phyloP scores from a whole-genome alignment of 768 basidiomycete genomes.

The Leccinum variicolor region DNA sequence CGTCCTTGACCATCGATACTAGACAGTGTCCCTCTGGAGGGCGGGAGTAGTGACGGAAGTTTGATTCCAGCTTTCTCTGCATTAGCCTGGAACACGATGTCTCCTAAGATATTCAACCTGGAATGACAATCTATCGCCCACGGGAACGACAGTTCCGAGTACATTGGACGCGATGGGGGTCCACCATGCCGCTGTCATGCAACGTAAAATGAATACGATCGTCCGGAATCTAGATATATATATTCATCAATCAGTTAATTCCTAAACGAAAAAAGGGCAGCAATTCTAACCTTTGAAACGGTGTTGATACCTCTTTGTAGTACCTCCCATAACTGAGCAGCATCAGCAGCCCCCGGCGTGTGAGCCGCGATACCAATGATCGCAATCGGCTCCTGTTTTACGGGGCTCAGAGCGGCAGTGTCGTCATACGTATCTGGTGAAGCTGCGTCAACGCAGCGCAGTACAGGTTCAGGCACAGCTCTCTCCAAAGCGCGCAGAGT shows the following conservation, averaged over 20 bases:
- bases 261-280: neutral
- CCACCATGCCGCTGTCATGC: constrained; percentile 26
- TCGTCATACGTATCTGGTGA: neutral
- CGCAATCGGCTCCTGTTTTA: constrained; percentile 53
- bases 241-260: neutral
- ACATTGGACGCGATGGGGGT: constrained; percentile 64
- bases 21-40: constrained; percentile 38
- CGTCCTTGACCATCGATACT: constrained; percentile 46
- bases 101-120: constrained; percentile 39
- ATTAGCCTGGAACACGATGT: no score
- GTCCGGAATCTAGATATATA: constrained; percentile 50
- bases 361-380: constrained; percentile 69
- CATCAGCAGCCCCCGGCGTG: constrained; percentile 47
- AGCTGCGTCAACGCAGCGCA: constrained; percentile 17
- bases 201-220: constrained; percentile 50
- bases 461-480: constrained; percentile 21
- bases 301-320: constrained; percentile 57
- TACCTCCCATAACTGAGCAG: constrained; percentile 53
- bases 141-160: constrained; percentile 46
- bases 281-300: constrained; percentile 45
- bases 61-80: no score
- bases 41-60: neutral
- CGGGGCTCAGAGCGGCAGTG: neutral
- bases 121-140: constrained; percentile 50
- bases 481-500: constrained; percentile 39